phyloP scores from a whole-genome alignment of 2,329 filamentous ascomycete genomes.

The Alternaria sp. region DNA sequence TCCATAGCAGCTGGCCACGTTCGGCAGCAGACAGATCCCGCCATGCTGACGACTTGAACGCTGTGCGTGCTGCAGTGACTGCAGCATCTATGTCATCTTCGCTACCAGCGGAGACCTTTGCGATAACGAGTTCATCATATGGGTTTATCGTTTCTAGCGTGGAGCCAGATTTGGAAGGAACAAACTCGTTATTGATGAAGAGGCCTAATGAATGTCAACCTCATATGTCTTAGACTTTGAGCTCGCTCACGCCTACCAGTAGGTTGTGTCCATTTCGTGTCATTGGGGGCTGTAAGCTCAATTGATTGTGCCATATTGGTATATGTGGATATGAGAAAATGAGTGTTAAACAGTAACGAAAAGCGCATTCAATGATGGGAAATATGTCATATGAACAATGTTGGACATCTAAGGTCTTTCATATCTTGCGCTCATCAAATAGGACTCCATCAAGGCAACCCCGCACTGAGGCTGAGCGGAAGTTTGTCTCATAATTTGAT shows the following conservation, averaged over 20 bases:
- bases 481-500: neutral
- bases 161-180: neutral
- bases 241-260: neutral
- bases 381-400: neutral
- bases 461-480: neutral
- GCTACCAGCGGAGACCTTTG: neutral
- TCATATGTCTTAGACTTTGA: neutral
- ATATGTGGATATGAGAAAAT: neutral
- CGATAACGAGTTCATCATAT: neutral
- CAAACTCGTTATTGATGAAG: constrained; percentile 1
- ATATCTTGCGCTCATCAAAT: no score
- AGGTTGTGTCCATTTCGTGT: neutral
- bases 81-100: neutral
- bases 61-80: neutral
- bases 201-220: neutral
- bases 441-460: no score
- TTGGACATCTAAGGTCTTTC: neutral
- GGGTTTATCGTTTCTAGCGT: neutral
- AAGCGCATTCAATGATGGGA: neutral
- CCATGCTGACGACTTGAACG: constrained; percentile 1
- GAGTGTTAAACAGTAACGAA: neutral
- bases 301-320: neutral
- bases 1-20: neutral
- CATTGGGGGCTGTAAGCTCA: neutral
- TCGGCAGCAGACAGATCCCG: neutral